These are phyloP conservation scores for Pythium inflatum DNA, from an alignment of 352 stramenopile species.

Conservation along the genomic window DNA sequence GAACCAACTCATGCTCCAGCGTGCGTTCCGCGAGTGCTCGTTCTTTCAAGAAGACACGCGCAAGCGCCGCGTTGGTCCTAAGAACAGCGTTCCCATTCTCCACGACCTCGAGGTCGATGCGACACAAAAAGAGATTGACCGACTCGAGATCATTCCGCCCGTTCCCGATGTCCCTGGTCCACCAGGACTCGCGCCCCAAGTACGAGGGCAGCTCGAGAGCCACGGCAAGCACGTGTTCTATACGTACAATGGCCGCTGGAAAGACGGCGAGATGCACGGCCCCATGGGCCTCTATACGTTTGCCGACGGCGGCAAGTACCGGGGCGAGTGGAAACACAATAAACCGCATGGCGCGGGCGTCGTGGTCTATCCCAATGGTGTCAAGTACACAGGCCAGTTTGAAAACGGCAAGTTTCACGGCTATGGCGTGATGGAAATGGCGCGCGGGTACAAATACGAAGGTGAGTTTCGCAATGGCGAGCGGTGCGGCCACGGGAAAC, in stretches of 20 bases:
- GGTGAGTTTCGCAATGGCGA: constrained; percentile 55
- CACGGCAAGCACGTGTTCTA: constrained; percentile 69
- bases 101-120: constrained; percentile 46
- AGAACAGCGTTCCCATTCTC: constrained; percentile 30
- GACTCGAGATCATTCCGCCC: constrained; percentile 56
- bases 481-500: constrained; percentile 51
- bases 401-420: constrained; percentile 62
- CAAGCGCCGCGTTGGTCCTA: constrained; percentile 26
- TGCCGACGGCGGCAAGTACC: constrained; percentile 71
- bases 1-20: constrained; percentile 62
- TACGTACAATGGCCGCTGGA: constrained; percentile 73
- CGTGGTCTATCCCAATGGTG: constrained; percentile 67
- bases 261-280: constrained; percentile 68
- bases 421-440: constrained; percentile 63
- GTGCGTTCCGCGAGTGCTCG: constrained; percentile 71
- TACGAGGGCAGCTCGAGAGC: constrained; percentile 65
- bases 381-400: constrained; percentile 71
- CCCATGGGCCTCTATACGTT: constrained; percentile 70
- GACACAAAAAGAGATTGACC: constrained; percentile 36
- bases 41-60: constrained; percentile 52
- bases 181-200: constrained; percentile 61
- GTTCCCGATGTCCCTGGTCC: constrained; percentile 42
- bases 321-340: constrained; percentile 54
- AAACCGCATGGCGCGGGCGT: constrained; percentile 48
- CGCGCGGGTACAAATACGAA: constrained; percentile 56